phyloP scores from a whole-genome alignment of 257 asterid species.

The Solanum neorickii region DNA sequence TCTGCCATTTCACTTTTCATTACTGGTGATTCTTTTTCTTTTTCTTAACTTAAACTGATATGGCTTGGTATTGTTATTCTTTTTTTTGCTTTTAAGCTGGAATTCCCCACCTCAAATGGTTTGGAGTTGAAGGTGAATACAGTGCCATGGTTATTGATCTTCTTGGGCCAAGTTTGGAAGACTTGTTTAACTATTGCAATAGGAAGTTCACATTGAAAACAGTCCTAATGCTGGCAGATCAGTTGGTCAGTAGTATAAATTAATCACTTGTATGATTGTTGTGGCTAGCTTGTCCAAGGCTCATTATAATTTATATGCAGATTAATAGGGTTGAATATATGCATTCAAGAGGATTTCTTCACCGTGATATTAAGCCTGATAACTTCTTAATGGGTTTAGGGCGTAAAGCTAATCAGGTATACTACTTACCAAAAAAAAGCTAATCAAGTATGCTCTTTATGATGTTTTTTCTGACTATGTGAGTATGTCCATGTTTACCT shows the following conservation, averaged over 20 bases:
- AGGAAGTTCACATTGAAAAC: conserved; percentile 75
- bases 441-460: conserved; percentile 46
- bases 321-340: conserved; percentile 73
- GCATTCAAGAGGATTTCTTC: conserved; percentile 90
- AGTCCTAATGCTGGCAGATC: conserved; percentile 89
- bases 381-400: conserved; percentile 87
- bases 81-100: conserved; percentile 47
- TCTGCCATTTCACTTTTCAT: not conserved
- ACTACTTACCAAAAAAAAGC: conserved; percentile 22
- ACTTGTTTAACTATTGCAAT: conserved; percentile 69
- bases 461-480: not conserved
- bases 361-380: conserved; percentile 88
- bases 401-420: conserved; percentile 86
- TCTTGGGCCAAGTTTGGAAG: conserved; percentile 83
- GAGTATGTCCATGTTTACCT: not conserved
- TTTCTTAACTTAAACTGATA: not conserved
- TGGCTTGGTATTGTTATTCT: conserved; percentile 3
- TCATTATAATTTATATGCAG: conserved; percentile 17
- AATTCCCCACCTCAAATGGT: conserved; percentile 70
- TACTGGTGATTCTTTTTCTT: not conserved
- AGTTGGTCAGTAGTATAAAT: conserved; percentile 43
- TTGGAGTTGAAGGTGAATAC: conserved; percentile 77
- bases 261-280: not conserved
- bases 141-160: conserved; percentile 84
- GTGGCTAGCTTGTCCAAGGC: not conserved